A percentile compares a stretch with the other conserved stretches of the same genome.
Conservation (phyloP, 2,329 filamentous ascomycete species). For the Bisporella sp. region DNA sequence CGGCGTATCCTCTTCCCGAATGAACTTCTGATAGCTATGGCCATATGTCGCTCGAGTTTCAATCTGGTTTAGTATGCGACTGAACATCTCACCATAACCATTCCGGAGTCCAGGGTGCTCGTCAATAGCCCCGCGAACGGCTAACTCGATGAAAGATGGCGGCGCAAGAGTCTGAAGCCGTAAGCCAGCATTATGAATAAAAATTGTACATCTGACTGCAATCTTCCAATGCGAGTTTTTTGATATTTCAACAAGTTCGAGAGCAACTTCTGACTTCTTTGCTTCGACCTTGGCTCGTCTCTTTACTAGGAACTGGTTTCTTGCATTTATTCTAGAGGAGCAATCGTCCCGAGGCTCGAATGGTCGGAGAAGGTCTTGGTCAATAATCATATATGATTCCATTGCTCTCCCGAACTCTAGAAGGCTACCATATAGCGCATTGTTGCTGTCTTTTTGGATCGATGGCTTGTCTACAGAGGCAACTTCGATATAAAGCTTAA, state of each 20-base stretch:
- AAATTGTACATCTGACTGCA: constrained; percentile 79
- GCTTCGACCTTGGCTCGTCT: constrained; percentile 72
- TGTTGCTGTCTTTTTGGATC: constrained; percentile 80
- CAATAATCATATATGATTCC: constrained; percentile 77
- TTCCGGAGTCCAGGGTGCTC: constrained; percentile 79
- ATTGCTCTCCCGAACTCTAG: constrained; percentile 88
- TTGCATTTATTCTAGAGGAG: constrained; percentile 32
- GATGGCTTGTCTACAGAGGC: constrained; percentile 89
- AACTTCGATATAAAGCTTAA: constrained; percentile 84
- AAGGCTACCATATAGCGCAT: constrained; percentile 68
- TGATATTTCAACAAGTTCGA: constrained; percentile 64
- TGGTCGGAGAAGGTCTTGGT: constrained; percentile 61
- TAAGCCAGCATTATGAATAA: constrained; percentile 83
- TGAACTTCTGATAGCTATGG: constrained; percentile 81
- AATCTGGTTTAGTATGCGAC: constrained; percentile 70
- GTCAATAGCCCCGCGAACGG: constrained; percentile 78
- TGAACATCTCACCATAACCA: constrained; percentile 75
- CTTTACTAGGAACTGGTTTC: constrained; percentile 66
- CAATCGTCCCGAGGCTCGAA: constrained; percentile 65
- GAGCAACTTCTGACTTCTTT: constrained; percentile 72
- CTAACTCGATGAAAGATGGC: constrained; percentile 73
- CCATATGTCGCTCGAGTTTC: constrained; percentile 80
- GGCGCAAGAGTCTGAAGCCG: constrained; percentile 87
- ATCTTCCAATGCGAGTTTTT: constrained; percentile 93
- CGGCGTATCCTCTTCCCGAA: constrained; percentile 72